A percentile compares a stretch with the other conserved stretches of the same genome.
phyloP scores from a whole-genome alignment of 805 yeast species.

The Candida hungchunana region DNA sequence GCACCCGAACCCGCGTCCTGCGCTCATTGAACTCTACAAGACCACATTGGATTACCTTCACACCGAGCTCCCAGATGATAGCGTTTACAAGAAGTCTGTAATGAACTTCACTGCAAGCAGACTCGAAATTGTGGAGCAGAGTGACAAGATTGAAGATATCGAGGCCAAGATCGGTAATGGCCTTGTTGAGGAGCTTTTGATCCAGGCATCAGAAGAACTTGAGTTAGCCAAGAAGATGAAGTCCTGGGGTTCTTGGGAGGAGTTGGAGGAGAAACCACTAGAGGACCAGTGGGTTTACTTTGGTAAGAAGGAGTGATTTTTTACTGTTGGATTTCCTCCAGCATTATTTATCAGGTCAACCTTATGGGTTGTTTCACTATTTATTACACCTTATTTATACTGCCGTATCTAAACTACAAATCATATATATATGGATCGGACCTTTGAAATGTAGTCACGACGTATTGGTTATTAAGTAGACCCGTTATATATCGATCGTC shows the following conservation, averaged over 20 bases:
- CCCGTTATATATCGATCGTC: too few species aligned
- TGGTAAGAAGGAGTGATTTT: conserved; percentile 51
- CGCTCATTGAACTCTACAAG: conserved; percentile 63
- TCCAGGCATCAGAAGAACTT: conserved; percentile 81
- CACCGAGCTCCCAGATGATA: conserved; percentile 60
- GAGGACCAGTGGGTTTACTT: conserved; percentile 83
- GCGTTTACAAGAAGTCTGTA: conserved; percentile 74
- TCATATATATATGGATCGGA: too few species aligned
- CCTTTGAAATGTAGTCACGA: too few species aligned
- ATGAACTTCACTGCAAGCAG: conserved; percentile 69
- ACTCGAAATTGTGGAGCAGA: conserved; percentile 57
- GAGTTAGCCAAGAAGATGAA: conserved; percentile 63
- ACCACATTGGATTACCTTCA: conserved; percentile 59
- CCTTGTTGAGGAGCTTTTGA: conserved; percentile 73
- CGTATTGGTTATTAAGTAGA: too few species aligned
- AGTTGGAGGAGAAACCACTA: conserved; percentile 71
- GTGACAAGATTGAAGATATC: conserved; percentile 58
- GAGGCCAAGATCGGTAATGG: conserved; percentile 79
- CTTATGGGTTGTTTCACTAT: conserved; percentile 2
- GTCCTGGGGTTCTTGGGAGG: conserved; percentile 74
- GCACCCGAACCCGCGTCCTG: conserved; percentile 84
- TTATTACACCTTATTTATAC: background rate
- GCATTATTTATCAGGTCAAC: conserved; percentile 2
- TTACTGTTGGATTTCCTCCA: background rate
- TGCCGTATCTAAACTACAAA: too few species aligned